Evolutionary conservation across 768 basidiomycete species (phyloP), one percentile per base, ranked within the genome.

Genomic region (Clavaria fumosa): DNA sequence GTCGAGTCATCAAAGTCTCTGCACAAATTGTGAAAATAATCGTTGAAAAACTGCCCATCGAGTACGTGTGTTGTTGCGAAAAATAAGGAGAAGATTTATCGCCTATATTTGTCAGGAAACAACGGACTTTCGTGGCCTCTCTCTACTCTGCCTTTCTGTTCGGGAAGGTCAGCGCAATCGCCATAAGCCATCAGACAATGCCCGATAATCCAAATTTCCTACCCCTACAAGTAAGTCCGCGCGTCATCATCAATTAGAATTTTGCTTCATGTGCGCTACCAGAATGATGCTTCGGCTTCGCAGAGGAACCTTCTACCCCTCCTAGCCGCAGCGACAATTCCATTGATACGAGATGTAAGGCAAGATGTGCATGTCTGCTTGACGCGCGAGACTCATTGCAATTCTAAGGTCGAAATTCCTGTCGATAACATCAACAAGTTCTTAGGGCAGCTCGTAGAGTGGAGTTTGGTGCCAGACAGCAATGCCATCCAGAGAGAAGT

Each of bases 301-400:
- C 76, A 84, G 47, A 74, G 72, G 43, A 75, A 82, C 42, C 62
- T 83, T 1, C 54, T 86, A 10, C 51, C 66, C 0, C 56, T 93
- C 31, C 74, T 89, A 45, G 61, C 80, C 4, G 71, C 80, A 12
- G 73, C 69, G 0, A 51, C 84, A 3, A 56, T 82, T 19, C 64
- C 81, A 1, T 51, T 86, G 7, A 65, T 68, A 43, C 73, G 70
- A 47, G 76, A 88, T 56, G 84, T 79, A 38, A 21, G 64, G 9
- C 14, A 42, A 34, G n/a, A 7, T 22, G 12, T 26, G 3, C 34
- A 14, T 37, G 15, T 15, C 26, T 17, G 11, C 19, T 7, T n/a
- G 7, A 14, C 22, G 10, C 41, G 23, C 30, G 31, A 38, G 15
- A 22, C 28, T 43, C 27, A 38, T n/a, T 34, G 7, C 23, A 9